Evolutionary conservation across 345 rosid genomes (phyloP).

Genomic region (Lumnitzera littorea): DNA sequence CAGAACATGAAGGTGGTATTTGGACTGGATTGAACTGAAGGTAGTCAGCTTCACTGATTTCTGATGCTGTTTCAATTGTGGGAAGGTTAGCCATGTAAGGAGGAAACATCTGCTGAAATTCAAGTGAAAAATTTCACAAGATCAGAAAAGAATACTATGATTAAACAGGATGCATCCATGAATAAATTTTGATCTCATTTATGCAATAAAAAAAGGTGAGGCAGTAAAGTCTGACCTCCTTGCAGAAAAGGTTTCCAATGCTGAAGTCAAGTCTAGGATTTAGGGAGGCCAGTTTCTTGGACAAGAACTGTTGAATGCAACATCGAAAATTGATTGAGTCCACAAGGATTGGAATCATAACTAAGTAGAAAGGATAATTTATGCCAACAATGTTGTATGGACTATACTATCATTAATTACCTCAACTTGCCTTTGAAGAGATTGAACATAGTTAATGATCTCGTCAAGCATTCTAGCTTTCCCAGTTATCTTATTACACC

Average conservation of each 20-base stretch:
- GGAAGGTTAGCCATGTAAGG: constrained; percentile 26
- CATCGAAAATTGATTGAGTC: neutral
- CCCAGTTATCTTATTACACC: constrained; percentile 59
- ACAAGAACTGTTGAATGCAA: constrained; percentile 41
- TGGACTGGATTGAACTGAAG: constrained; percentile 42
- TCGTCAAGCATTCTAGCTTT: constrained; percentile 87
- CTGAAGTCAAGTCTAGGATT: constrained; percentile 47
- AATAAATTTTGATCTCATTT: no score
- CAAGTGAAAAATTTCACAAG: neutral
- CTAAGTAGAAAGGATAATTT: neutral
- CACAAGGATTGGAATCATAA: neutral
- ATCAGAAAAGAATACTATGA: neutral
- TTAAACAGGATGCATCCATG: neutral
- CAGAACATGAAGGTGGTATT: constrained; percentile 37
- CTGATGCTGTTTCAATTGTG: constrained; percentile 35
- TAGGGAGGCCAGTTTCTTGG: constrained; percentile 57
- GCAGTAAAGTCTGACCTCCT: constrained; percentile 32
- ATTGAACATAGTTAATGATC: constrained; percentile 72
- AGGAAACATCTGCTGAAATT: constrained; percentile 25
- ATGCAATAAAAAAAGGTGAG: neutral
- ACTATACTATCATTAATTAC: constrained; percentile 15
- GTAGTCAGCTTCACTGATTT: constrained; percentile 34
- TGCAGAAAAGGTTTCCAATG: constrained; percentile 35
- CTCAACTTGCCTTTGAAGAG: constrained; percentile 76
- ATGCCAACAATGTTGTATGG: neutral